Conservation (phyloP, 1,284 basidiomycete species). For the Rhodotorula sp. region DNA sequence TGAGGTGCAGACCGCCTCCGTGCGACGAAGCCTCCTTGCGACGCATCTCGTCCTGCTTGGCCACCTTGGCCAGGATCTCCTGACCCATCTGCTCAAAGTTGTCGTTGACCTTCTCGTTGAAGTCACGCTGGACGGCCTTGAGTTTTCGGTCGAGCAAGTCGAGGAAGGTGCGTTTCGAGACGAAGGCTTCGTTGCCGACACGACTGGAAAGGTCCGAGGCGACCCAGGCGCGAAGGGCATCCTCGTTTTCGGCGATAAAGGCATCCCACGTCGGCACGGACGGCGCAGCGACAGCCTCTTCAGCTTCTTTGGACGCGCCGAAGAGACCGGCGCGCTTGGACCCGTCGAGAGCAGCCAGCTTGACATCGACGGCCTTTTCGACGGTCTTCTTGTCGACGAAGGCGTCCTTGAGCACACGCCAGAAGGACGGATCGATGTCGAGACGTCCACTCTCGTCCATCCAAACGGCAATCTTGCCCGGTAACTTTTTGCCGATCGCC, state of each 20-base stretch:
- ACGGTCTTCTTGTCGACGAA: conserved; percentile 46
- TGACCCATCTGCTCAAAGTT: conserved; percentile 44
- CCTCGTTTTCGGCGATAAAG: conserved; percentile 48
- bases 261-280: conserved; percentile 41
- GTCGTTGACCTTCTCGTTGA: conserved; percentile 45
- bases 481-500: conserved; percentile 51
- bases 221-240: conserved; percentile 48
- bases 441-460: conserved; percentile 49
- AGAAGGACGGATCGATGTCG: conserved; percentile 53
- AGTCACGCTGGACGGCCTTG: conserved; percentile 44
- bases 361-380: conserved; percentile 37
- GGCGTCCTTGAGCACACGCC: conserved; percentile 53
- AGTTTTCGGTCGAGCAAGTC: conserved; percentile 46
- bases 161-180: conserved; percentile 45
- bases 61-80: conserved; percentile 45
- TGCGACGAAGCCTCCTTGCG: conserved; percentile 21
- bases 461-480: conserved; percentile 50
- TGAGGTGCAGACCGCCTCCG: conserved; percentile 4
- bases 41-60: conserved; percentile 52
- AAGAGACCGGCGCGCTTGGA: conserved; percentile 33
- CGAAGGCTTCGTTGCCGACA: conserved; percentile 41
- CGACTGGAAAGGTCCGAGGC: conserved; percentile 45
- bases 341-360: conserved; percentile 41
- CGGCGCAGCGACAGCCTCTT: conserved; percentile 9
- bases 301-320: conserved; percentile 25